Base-by-base conservation (phyloP, 2,329 filamentous ascomycete species). In the Teratosphaeria gauchensis region DNA sequence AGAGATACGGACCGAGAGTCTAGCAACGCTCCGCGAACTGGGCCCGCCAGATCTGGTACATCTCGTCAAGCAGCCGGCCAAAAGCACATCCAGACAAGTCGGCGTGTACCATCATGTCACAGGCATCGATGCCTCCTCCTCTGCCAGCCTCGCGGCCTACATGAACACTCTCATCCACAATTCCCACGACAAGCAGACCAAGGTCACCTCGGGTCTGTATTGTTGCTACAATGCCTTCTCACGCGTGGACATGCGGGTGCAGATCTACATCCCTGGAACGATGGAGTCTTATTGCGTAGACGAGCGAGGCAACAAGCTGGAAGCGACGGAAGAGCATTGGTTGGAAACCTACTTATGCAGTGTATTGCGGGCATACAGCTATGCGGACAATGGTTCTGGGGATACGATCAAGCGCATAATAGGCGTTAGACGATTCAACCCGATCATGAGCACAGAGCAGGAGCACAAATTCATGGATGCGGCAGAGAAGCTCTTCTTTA, bases 221-320 rank as follows among this genome's bases (percentile, higher is more conserved):
- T 97, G 94, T 77, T 99, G 94, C 76, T 99, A 99, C 82, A 99
- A 99, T 89, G 94, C 94, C 64, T 96, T 99, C 75, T 97, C 94
- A 4, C 85, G 95, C 64, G 82, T 97, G 56, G 94, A 99, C 71
- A 99, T 99, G 94, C 90, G 94, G 61, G 92, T 99, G 12, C 92
- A 97, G 71, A 92, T 99, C 60, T 92, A 92, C 64, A 97, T 99
- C 64, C 94, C 94, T 19, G 94, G 94, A 61, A 94, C 89, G 9
- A 90, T 99, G 56, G 92, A 99, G 74, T 95, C 90, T 75, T 97
- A 96, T 73, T 97, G 92, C 73, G 89, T 99, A 59, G 92, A 99
- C 73, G 94, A 99, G 76, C 86, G 92, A 68, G 94, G 94, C 64
- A 92, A 96, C 73, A 96, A 95, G 78, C 85, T 91, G 64, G 89